These are phyloP conservation scores for Parastagonospora nodorum DNA, from an alignment of 2,329 filamentous ascomycete genomes.

Conservation along the genomic window DNA sequence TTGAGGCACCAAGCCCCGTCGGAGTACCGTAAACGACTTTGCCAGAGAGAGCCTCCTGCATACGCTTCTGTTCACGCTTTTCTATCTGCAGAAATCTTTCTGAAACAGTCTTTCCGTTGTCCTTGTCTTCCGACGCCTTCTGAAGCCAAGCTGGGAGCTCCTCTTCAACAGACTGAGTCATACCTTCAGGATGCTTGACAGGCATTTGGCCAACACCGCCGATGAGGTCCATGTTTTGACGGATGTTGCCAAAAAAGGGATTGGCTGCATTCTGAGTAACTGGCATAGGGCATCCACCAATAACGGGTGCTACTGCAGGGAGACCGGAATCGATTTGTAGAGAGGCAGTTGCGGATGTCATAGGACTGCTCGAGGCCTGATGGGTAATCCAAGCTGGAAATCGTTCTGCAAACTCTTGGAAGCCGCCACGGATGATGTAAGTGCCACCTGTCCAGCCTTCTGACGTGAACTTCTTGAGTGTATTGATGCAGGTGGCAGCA, in stretches of 20 bases:
- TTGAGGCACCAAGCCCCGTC: slow-evolving; percentile 43
- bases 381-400: slow-evolving; percentile 65
- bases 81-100: slow-evolving; percentile 86
- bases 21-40: slow-evolving; percentile 62
- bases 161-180: slow-evolving; percentile 55
- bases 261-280: slow-evolving; percentile 70
- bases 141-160: slow-evolving; percentile 78
- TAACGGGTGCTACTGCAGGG: slow-evolving; percentile 72
- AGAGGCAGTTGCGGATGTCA: slow-evolving; percentile 25
- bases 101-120: slow-evolving; percentile 80
- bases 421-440: slow-evolving; percentile 81
- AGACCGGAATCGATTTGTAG: slow-evolving; percentile 30
- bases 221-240: slow-evolving; percentile 93
- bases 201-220: slow-evolving; percentile 86
- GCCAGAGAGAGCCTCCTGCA: slow-evolving; percentile 77
- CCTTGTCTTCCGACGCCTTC: slow-evolving; percentile 65
- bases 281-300: slow-evolving; percentile 86
- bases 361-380: slow-evolving; percentile 44
- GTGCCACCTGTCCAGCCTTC: slow-evolving; percentile 79
- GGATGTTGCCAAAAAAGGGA: slow-evolving; percentile 94
- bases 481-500: slow-evolving; percentile 78
- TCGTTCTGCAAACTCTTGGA: slow-evolving; percentile 70
- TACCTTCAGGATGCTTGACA: slow-evolving; percentile 61
- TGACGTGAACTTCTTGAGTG: slow-evolving; percentile 87
- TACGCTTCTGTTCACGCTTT: slow-evolving; percentile 83